Percentiles rank a stretch among this genome's conserved stretches.
Conservation (phyloP, 208 protist species). For the Leishmania lainsoni region DNA sequence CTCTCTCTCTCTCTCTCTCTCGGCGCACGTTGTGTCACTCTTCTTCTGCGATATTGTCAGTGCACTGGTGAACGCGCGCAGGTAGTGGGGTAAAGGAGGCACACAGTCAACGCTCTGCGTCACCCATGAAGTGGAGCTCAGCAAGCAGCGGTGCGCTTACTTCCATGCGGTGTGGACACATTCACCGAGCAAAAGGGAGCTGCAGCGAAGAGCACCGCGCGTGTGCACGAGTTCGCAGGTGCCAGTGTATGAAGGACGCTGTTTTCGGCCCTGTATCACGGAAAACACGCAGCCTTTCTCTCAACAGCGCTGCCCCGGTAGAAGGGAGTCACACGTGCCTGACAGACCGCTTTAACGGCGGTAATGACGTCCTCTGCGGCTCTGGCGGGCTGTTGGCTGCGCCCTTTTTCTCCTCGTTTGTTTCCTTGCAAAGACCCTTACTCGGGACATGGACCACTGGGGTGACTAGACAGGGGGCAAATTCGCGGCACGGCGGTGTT, state of each 20-base stretch:
- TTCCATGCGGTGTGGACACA: neutral
- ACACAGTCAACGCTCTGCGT: neutral
- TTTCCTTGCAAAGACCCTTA: neutral
- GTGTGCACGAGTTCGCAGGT: neutral
- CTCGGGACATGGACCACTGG: neutral
- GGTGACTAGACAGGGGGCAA: neutral
- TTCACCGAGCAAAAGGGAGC: neutral
- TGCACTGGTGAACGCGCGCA: neutral
- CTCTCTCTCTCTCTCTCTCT: neutral
- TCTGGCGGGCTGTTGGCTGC: neutral
- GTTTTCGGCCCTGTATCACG: neutral
- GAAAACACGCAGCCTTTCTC: neutral
- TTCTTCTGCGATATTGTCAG: neutral
- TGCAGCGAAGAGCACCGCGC: neutral
- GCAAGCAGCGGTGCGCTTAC: neutral
- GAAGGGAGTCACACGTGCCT: neutral
- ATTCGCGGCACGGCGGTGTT: neutral
- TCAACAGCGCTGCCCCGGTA: neutral
- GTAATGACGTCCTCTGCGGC: neutral
- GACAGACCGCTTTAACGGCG: neutral
- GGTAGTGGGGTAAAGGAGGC: neutral
- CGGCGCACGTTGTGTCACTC: neutral
- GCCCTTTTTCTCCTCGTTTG: neutral
- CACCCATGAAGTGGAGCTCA: neutral
- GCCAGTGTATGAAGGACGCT: neutral